phyloP scores from a whole-genome alignment of 208 protist genomes.

The Strigomonas culicis region DNA sequence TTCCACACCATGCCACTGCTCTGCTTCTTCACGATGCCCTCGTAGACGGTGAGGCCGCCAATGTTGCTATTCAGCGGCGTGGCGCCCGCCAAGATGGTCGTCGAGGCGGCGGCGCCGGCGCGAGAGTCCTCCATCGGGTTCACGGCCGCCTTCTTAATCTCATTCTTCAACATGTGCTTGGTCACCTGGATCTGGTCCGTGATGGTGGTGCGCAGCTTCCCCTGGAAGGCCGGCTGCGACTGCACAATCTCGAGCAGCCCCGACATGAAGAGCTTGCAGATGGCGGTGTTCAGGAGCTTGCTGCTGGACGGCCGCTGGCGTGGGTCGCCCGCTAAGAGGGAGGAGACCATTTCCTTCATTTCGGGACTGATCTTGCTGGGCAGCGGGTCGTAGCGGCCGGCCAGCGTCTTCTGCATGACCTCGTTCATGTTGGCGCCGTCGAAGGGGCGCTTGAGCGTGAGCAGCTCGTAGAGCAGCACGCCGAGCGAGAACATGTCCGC shows the following conservation, averaged over 20 bases:
- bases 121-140: slow-evolving; percentile 52
- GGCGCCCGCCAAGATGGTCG: slow-evolving; percentile 65
- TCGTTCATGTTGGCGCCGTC: slow-evolving; percentile 76
- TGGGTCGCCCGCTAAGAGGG: slow-evolving; percentile 56
- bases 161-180: slow-evolving; percentile 45
- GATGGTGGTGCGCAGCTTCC: slow-evolving; percentile 46
- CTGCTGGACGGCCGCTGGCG: slow-evolving; percentile 49
- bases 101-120: slow-evolving; percentile 31
- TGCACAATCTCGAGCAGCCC: slow-evolving; percentile 75
- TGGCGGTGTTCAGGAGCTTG: slow-evolving; percentile 61
- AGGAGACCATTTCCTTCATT: slow-evolving; percentile 50
- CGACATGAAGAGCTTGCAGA: slow-evolving; percentile 76
- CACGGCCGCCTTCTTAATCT: slow-evolving; percentile 36
- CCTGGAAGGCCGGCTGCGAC: slow-evolving; percentile 56
- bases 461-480: slow-evolving; percentile 75
- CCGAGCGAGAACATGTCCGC: slow-evolving; percentile 80
- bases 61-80: slow-evolving; percentile 42
- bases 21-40: slow-evolving; percentile 65
- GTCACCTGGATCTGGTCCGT: slow-evolving; percentile 53
- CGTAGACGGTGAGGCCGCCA: slow-evolving; percentile 53
- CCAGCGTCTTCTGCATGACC: slow-evolving; percentile 76
- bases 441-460: slow-evolving; percentile 76
- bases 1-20: slow-evolving; percentile 78
- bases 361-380: slow-evolving; percentile 52
- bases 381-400: slow-evolving; percentile 51